Percentiles rank a stretch among this genome's conserved stretches.
These are phyloP conservation scores for Artemisia argyi DNA, from an alignment of 129 eudicot genomes.

Conservation along the genomic window DNA sequence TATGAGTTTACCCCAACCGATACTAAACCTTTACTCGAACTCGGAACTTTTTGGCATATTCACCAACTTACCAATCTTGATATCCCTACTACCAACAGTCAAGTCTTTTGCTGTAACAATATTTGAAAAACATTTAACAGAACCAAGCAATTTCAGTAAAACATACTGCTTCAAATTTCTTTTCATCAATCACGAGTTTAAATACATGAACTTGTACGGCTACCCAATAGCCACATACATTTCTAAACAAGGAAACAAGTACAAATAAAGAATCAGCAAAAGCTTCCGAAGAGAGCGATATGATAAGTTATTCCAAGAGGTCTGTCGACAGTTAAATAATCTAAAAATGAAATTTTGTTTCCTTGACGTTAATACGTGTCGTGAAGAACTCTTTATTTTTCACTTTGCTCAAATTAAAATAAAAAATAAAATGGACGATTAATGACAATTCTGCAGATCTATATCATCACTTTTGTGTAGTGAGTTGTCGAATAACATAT, in stretches of 20 bases:
- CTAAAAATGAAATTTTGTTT: neutral
- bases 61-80: too few relatives aligned
- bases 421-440: neutral
- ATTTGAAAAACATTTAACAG: too few relatives aligned
- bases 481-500: constrained; percentile 58
- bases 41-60: too few relatives aligned
- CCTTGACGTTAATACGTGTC: too few relatives aligned
- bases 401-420: constrained; percentile 17
- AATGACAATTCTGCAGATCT: neutral
- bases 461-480: constrained; percentile 32
- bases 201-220: constrained; percentile 10
- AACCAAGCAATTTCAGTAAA: neutral
- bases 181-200: constrained; percentile 19
- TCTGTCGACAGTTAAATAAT: neutral
- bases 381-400: constrained; percentile 8
- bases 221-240: constrained; percentile 4
- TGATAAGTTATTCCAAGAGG: constrained; percentile 1
- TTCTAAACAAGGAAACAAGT: constrained; percentile 13
- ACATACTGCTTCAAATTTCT: neutral
- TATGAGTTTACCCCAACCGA: too few relatives aligned
- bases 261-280: constrained; percentile 7
- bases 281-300: neutral
- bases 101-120: too few relatives aligned
- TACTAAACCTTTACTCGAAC: too few relatives aligned
- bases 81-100: too few relatives aligned